A percentile compares a stretch with the other conserved stretches of the same genome.
phyloP scores from a whole-genome alignment of 108 stramenopile genomes.

The Pseudonitzschia multiseries region DNA sequence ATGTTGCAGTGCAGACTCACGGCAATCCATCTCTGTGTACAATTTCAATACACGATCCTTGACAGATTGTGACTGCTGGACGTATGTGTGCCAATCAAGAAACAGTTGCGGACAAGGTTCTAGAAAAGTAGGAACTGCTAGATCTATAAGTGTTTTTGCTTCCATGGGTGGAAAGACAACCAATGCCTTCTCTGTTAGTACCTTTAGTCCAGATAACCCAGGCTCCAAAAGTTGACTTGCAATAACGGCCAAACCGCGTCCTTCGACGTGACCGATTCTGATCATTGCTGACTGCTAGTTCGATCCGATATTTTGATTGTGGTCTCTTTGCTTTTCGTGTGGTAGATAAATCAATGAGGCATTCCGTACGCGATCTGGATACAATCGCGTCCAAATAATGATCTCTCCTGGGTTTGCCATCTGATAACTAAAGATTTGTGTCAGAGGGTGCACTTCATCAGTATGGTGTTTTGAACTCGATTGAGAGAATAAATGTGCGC shows the following conservation, averaged over 20 bases:
- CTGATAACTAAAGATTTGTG: too few relatives aligned
- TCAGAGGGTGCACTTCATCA: too few relatives aligned
- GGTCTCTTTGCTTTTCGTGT: too few relatives aligned
- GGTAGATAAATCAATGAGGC: too few relatives aligned
- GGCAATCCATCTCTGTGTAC: conserved; percentile 35
- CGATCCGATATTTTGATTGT: too few relatives aligned
- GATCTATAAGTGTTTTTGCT: conserved; percentile 13
- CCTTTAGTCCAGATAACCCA: conserved; percentile 22
- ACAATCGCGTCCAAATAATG: too few relatives aligned
- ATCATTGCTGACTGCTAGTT: neutral
- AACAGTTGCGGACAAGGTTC: conserved; percentile 35
- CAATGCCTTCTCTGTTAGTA: conserved; percentile 31
- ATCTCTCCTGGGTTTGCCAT: too few relatives aligned
- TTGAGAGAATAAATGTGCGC: too few relatives aligned
- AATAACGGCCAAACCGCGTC: conserved; percentile 29
- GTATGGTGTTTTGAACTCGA: too few relatives aligned
- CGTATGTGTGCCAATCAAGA: conserved; percentile 33
- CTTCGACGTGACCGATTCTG: neutral
- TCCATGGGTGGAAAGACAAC: conserved; percentile 25
- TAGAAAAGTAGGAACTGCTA: conserved; percentile 23
- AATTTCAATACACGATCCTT: conserved; percentile 17
- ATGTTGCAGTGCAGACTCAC: neutral
- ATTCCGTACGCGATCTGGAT: too few relatives aligned
- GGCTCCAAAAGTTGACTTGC: conserved; percentile 29
- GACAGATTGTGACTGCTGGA: conserved; percentile 23